Evolutionary conservation across 371 early-diverging fungal species (phyloP).

Genomic region (Haplosporangium sp.): DNA sequence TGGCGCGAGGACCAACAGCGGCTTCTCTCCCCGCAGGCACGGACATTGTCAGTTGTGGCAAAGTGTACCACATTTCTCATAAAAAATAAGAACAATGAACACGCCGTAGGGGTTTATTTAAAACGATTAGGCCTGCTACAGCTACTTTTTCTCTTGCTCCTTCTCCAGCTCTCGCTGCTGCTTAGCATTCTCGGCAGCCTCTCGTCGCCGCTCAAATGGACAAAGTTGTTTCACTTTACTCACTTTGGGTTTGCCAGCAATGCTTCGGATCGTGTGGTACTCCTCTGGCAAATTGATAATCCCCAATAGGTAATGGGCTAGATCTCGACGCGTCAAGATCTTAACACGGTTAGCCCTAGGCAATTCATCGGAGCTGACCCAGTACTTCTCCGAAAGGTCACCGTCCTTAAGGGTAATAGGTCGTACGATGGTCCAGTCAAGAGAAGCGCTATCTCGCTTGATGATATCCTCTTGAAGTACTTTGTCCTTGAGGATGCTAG

Average conservation of each 20-base stretch:
- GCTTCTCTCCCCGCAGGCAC: too few species aligned
- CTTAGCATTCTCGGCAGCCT: slow-evolving; percentile 9
- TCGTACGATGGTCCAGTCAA: slow-evolving; percentile 53
- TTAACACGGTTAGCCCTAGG: slow-evolving; percentile 32
- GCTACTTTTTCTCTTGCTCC: not conserved
- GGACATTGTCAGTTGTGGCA: too few species aligned
- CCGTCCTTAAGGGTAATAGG: slow-evolving; percentile 52
- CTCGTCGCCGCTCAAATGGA: slow-evolving; percentile 23
- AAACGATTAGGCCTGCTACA: too few species aligned
- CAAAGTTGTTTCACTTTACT: slow-evolving; percentile 17
- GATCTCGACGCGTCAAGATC: slow-evolving; percentile 32
- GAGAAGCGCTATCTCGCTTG: slow-evolving; percentile 22
- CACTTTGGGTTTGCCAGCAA: slow-evolving; percentile 43
- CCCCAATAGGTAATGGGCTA: slow-evolving; percentile 31
- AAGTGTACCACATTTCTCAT: too few species aligned
- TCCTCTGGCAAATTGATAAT: slow-evolving; percentile 27
- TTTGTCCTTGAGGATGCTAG: slow-evolving; percentile 48
- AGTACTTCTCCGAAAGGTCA: slow-evolving; percentile 27
- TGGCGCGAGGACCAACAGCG: too few species aligned
- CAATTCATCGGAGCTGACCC: slow-evolving; percentile 25
- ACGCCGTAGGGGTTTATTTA: too few species aligned
- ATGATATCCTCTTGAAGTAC: slow-evolving; percentile 51
- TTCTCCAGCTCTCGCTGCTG: slow-evolving; percentile 3
- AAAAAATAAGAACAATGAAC: too few species aligned
- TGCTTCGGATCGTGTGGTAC: slow-evolving; percentile 31